phyloP scores from a whole-genome alignment of 2,329 filamentous ascomycete genomes.

The Esteya vermicola region DNA sequence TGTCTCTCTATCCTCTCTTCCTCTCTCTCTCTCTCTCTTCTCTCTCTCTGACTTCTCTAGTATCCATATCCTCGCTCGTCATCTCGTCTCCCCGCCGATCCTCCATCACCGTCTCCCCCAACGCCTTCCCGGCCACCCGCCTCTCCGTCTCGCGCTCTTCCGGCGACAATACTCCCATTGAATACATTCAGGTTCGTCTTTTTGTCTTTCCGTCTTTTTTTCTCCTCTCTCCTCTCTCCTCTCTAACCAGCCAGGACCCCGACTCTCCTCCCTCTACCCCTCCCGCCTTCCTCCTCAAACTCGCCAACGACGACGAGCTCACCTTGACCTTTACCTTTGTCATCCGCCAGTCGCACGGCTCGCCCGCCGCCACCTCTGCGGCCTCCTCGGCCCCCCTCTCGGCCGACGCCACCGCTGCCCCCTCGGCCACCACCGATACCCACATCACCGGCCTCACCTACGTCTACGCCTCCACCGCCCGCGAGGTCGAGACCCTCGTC shows the following conservation, averaged over 20 bases:
- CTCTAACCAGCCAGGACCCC: slow-evolving; percentile 48
- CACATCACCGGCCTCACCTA: slow-evolving; percentile 81
- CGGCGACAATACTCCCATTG: slow-evolving; percentile 63
- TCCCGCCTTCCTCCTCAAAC: slow-evolving; percentile 71
- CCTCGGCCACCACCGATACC: slow-evolving; percentile 46
- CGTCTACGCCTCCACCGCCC: slow-evolving; percentile 71
- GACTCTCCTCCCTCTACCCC: slow-evolving; percentile 38
- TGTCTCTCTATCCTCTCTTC: not conserved
- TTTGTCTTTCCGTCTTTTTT: slow-evolving; percentile 6
- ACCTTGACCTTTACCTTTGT: slow-evolving; percentile 88
- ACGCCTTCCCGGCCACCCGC: slow-evolving; percentile 73
- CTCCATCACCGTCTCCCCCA: slow-evolving; percentile 66
- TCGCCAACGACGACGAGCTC: slow-evolving; percentile 84
- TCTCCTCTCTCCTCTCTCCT: slow-evolving; percentile 1
- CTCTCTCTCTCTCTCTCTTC: not conserved
- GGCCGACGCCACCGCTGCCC: slow-evolving; percentile 32
- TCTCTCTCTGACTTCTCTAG: slow-evolving; percentile 30
- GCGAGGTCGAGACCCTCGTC: slow-evolving; percentile 84
- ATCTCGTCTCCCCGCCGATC: slow-evolving; percentile 69
- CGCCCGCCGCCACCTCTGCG: slow-evolving; percentile 1
- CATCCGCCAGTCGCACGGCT: slow-evolving; percentile 37
- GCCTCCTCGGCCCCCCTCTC: slow-evolving; percentile 9
- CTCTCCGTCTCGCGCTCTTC: slow-evolving; percentile 57
- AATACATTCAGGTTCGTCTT: slow-evolving; percentile 71
- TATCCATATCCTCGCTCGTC: slow-evolving; percentile 72